Percentiles rank a stretch among this genome's conserved stretches.
Conservation (phyloP, 208 protist species). For the Entamoeba histolytica region DNA sequence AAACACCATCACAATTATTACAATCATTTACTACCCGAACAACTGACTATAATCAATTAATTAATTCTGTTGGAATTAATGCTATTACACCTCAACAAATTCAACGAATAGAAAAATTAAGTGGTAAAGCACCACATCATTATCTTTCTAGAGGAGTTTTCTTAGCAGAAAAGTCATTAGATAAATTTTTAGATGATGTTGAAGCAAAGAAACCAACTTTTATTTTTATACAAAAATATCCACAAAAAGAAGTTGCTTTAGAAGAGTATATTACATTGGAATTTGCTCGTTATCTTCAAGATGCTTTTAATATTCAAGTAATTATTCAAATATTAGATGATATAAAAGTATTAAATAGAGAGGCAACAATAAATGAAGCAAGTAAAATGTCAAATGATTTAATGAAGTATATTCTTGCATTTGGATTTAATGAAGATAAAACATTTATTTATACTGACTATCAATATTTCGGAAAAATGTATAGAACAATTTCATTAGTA, state of each 20-base stretch:
- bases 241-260: slow-evolving; percentile 81
- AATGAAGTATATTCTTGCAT: slow-evolving; percentile 89
- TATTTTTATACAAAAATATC: slow-evolving; percentile 92
- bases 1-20: neutral
- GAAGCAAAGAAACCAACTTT: slow-evolving; percentile 68
- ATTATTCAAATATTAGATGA: slow-evolving; percentile 98
- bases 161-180: slow-evolving; percentile 53
- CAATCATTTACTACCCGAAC: neutral
- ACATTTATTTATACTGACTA: slow-evolving; percentile 97
- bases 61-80: neutral
- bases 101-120: slow-evolving; percentile 1
- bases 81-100: neutral
- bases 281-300: slow-evolving; percentile 85
- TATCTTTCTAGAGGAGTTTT: slow-evolving; percentile 1
- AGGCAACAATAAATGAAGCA: slow-evolving; percentile 51
- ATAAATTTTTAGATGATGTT: slow-evolving; percentile 56
- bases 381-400: slow-evolving; percentile 62
- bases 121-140: neutral
- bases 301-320: slow-evolving; percentile 76
- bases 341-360: slow-evolving; percentile 94
- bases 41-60: neutral
- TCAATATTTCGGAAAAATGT: slow-evolving; percentile 76
- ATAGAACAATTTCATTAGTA: slow-evolving; percentile 67
- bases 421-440: slow-evolving; percentile 77
- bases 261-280: slow-evolving; percentile 94